phyloP scores from a whole-genome alignment of 2,329 filamentous ascomycete species.

The Penicillium corylophilum region DNA sequence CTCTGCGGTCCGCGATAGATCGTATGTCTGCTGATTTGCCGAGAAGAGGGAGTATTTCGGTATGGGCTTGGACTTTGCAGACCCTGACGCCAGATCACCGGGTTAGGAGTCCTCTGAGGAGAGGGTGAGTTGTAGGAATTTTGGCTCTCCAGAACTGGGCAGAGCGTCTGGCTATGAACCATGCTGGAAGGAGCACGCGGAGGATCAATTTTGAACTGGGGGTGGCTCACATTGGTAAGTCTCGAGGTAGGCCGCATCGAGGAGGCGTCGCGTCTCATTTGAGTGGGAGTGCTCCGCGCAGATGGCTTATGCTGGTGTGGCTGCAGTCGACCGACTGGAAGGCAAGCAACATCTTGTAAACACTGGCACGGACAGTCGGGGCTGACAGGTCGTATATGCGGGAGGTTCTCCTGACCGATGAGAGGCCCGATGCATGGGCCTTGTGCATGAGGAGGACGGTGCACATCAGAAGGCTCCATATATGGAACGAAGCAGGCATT shows the following conservation, averaged over 20 bases:
- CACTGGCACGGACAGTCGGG: not conserved
- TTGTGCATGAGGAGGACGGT: not conserved
- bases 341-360: not conserved
- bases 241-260: not conserved
- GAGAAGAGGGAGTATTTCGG: too few species aligned
- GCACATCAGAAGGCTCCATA: not conserved
- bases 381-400: not conserved
- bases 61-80: too few species aligned
- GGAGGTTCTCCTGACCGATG: not conserved
- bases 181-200: not conserved
- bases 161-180: not conserved
- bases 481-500: conserved; percentile 1
- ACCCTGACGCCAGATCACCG: too few species aligned
- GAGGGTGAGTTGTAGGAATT: too few species aligned
- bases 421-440: not conserved
- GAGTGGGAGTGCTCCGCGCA: not conserved
- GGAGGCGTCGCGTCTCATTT: not conserved
- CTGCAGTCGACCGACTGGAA: not conserved
- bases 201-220: not conserved
- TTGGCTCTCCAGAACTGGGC: not conserved
- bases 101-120: too few species aligned
- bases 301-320: not conserved
- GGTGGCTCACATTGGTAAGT: not conserved
- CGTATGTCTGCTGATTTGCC: too few species aligned
- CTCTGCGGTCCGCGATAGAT: too few species aligned